Evolutionary conservation across 306 rosid species (phyloP).

Genomic region (Rubus parviflorus): DNA sequence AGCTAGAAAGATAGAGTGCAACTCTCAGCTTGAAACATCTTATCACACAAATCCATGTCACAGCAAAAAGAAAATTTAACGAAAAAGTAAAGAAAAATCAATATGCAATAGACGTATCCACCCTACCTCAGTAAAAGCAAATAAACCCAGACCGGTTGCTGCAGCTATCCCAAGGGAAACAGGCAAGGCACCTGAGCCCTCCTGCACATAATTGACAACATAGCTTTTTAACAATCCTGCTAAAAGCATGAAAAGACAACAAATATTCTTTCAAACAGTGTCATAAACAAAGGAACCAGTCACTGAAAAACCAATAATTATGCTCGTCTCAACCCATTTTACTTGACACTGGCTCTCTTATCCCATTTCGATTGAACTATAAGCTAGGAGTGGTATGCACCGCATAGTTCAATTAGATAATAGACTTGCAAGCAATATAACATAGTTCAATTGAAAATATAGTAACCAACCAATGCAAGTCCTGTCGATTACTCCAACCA

Average conservation of each 20-base stretch:
- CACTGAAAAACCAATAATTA: background rate
- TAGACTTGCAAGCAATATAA: background rate
- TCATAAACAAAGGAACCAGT: background rate
- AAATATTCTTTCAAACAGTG: background rate
- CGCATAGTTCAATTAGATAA: background rate
- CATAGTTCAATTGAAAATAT: background rate
- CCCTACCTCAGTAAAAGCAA: conserved; percentile 76
- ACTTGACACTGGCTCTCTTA: background rate
- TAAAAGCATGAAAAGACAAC: background rate
- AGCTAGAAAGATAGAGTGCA: conserved; percentile 41
- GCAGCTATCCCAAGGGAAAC: conserved; percentile 67
- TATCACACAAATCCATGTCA: background rate
- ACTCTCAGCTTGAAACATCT: conserved; percentile 7
- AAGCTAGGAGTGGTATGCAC: background rate
- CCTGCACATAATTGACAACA: conserved; percentile 47
- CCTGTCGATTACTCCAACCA: background rate
- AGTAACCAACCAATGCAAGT: background rate
- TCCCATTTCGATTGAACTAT: background rate
- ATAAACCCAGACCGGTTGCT: conserved; percentile 64
- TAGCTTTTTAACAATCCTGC: conserved; percentile 20
- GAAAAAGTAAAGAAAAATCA: background rate
- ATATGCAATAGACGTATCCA: conserved; percentile 2
- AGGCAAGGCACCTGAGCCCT: conserved; percentile 53
- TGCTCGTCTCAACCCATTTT: background rate
- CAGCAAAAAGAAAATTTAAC: background rate